phyloP scores from a whole-genome alignment of 2,329 filamentous ascomycete genomes.

The Alternaria triticina region DNA sequence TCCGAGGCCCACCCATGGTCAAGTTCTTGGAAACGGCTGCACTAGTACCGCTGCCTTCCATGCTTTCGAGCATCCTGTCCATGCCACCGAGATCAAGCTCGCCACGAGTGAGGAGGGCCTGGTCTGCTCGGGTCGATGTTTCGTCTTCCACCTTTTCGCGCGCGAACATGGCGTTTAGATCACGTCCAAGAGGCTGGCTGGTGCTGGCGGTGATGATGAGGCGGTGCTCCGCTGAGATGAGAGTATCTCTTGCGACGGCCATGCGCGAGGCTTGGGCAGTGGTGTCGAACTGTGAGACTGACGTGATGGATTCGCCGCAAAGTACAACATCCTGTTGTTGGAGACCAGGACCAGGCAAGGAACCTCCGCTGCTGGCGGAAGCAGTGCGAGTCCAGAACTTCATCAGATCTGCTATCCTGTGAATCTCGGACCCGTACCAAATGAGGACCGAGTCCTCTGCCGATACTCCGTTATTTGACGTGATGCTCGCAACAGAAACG shows the following conservation, averaged over 20 bases:
- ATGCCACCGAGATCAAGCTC: constrained; percentile 57
- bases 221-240: constrained; percentile 54
- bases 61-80: constrained; percentile 52
- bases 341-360: constrained; percentile 51
- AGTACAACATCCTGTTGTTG: constrained; percentile 52
- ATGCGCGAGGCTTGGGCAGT: constrained; percentile 49
- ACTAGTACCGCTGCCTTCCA: constrained; percentile 36
- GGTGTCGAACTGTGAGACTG: constrained; percentile 52
- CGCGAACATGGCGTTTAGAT: constrained; percentile 37
- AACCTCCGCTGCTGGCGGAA: constrained; percentile 40
- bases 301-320: constrained; percentile 52
- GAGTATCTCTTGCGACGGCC: constrained; percentile 52
- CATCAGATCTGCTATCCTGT: constrained; percentile 53
- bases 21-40: constrained; percentile 29
- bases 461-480: constrained; percentile 37
- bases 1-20: constrained; percentile 40
- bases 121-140: constrained; percentile 44
- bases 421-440: constrained; percentile 55
- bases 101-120: constrained; percentile 52
- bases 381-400: constrained; percentile 54
- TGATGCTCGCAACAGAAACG: constrained; percentile 48
- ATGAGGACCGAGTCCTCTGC: constrained; percentile 55
- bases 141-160: constrained; percentile 40
- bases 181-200: constrained; percentile 37
- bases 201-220: constrained; percentile 51